These are phyloP conservation scores for Afroboletus lepidellus DNA, from an alignment of 1,284 basidiomycete species.

Conservation along the genomic window DNA sequence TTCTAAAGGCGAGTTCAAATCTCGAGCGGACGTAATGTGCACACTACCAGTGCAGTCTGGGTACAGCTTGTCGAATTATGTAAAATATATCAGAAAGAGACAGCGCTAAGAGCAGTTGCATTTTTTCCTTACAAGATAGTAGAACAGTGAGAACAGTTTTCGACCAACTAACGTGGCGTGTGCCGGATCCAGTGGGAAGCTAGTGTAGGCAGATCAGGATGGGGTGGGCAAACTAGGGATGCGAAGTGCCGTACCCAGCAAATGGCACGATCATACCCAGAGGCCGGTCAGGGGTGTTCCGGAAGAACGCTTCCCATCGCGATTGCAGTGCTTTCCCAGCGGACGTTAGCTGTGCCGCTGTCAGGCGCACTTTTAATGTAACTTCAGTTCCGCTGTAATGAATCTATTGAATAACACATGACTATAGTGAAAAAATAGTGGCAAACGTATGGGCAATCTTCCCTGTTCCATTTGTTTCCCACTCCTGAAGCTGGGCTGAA, in stretches of 20 bases:
- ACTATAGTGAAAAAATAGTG: neutral
- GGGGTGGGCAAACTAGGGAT: conserved; percentile 25
- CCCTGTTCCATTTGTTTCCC: conserved; percentile 45
- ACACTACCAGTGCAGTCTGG: conserved; percentile 30
- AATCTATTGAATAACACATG: neutral
- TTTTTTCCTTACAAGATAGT: conserved; percentile 16
- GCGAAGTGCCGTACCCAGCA: conserved; percentile 1
- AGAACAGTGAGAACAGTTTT: conserved; percentile 9
- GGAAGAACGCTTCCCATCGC: conserved; percentile 16
- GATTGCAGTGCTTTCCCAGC: conserved; percentile 2
- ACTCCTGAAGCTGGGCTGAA: conserved; percentile 43
- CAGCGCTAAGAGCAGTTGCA: no score
- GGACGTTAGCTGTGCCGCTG: conserved; percentile 33
- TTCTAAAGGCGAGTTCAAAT: conserved; percentile 24
- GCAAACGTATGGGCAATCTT: conserved; percentile 51
- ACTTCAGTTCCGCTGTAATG: conserved; percentile 37
- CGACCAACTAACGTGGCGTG: neutral
- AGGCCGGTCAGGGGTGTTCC: conserved; percentile 6
- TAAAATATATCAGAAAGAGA: conserved; percentile 1
- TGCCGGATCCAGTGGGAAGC: conserved; percentile 2
- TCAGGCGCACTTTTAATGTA: conserved; percentile 41
- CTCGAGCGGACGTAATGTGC: conserved; percentile 29
- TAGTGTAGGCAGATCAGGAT: neutral
- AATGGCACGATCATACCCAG: neutral
- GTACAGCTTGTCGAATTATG: no score